These are phyloP conservation scores for Candida anglica DNA, from an alignment of 805 yeast genomes.

Conservation along the genomic window DNA sequence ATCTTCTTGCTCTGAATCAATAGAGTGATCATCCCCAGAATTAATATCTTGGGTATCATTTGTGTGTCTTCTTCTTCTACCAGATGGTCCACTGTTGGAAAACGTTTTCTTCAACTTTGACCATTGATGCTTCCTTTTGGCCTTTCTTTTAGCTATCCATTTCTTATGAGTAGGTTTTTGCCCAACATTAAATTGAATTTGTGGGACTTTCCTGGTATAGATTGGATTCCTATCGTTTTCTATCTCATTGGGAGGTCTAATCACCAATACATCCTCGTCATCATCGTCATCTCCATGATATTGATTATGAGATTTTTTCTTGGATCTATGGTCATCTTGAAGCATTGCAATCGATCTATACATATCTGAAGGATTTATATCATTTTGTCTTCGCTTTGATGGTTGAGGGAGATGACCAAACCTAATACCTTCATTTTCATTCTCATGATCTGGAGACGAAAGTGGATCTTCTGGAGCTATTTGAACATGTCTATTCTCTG, in stretches of 20 bases:
- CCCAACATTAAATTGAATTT: constrained; percentile 20
- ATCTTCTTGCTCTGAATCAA: too few relatives aligned
- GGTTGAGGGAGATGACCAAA: constrained; percentile 63
- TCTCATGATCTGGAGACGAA: neutral
- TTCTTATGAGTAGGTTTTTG: constrained; percentile 10
- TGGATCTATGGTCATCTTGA: constrained; percentile 47
- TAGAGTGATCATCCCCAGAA: too few relatives aligned
- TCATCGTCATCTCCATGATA: constrained; percentile 36
- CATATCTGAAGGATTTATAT: constrained; percentile 76
- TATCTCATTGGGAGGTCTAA: constrained; percentile 74
- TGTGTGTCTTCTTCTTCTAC: constrained; percentile 1
- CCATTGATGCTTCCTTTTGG: constrained; percentile 13
- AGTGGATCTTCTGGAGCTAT: neutral
- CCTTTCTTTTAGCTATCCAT: constrained; percentile 10
- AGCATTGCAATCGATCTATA: constrained; percentile 79
- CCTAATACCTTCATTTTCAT: constrained; percentile 36
- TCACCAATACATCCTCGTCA: constrained; percentile 70
- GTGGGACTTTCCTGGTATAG: constrained; percentile 14
- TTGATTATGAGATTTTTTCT: constrained; percentile 10
- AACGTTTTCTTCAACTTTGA: constrained; percentile 20
- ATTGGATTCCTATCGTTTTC: constrained; percentile 39
- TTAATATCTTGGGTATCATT: constrained; percentile 8
- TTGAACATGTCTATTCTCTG: neutral
- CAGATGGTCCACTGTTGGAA: constrained; percentile 12
- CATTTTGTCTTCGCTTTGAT: constrained; percentile 32